Evolutionary conservation across 208 protist species (phyloP), one percentile per base, ranked within the genome.

Genomic region (Trypanosoma vivax): DNA sequence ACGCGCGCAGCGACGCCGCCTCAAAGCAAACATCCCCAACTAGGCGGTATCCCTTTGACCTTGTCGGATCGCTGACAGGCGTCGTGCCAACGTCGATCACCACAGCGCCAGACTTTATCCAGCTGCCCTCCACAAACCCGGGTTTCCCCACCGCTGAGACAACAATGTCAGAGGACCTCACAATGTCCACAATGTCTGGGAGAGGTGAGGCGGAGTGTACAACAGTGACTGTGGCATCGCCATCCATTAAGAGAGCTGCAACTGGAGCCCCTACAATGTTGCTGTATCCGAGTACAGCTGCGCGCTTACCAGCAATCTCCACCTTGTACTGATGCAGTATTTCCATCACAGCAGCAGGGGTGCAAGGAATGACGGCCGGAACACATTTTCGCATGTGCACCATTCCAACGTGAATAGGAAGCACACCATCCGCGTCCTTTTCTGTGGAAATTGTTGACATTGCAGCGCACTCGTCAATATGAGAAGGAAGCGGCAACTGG

Each of bases 11-110:
- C 21, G 56, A 47, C 13, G 80, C 86, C 25, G 59, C 55, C 9
- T 89, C 75, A 43, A 92, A 98, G 57, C 90, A 92, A 3, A 98
- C 94, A 68, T 98, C 98, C 23, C 95, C 96, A 4, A 79, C 88
- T 9, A 96, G 73, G 11, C 84, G 73, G 50, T 87, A 90, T 40
- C 80, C 76, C 3, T 68, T 55, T 48, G 95, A 92, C 57, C 83
- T 86, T 0, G 66, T 76, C 0, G 74, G 37, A 70, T 97, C 94
- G 13, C 83, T 72, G 0, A 97, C 82, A 1, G 90, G 82, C 39
- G 98, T 99, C 19, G 98, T 98, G 54, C 97, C 98, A 1, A 99
- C 97, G 63, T 99, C 98, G 60, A 99, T 97, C 1, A 99, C 92
- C n/a, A 93, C 88, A 0, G 92, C 92, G 14, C 97, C 98, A 18